Percentiles rank a stretch among this genome's conserved stretches.
These are phyloP conservation scores for Pseudozyma pruni DNA, from an alignment of 1,284 basidiomycete genomes.

Conservation along the genomic window DNA sequence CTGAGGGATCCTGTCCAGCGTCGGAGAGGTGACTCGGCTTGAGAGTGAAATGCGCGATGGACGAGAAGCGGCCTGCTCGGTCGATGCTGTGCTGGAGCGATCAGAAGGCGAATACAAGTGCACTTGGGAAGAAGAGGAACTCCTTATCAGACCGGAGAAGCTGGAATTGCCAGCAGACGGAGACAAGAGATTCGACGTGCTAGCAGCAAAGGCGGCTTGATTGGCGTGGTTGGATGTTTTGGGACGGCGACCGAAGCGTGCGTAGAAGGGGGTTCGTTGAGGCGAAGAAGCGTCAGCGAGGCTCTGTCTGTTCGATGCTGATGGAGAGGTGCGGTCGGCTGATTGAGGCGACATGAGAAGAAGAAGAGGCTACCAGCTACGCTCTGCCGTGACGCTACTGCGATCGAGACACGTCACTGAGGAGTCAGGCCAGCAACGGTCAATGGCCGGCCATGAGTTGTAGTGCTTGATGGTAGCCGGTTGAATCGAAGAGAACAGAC, in stretches of 20 bases:
- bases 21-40: constrained; percentile 11
- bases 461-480: not conserved
- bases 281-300: constrained; percentile 8
- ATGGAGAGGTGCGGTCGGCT: constrained; percentile 9
- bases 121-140: constrained; percentile 36
- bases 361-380: not conserved
- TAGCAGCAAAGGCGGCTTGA: constrained; percentile 29
- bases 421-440: not conserved
- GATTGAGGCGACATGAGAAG: constrained; percentile 20
- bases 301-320: not conserved
- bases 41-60: constrained; percentile 15
- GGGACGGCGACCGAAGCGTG: constrained; percentile 28
- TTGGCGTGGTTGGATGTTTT: constrained; percentile 23
- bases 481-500: not conserved
- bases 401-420: not conserved
- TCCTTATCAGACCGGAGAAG: constrained; percentile 27
- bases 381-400: not conserved
- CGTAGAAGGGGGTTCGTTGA: constrained; percentile 16
- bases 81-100: not conserved
- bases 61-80: constrained; percentile 5
- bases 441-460: constrained; percentile 1
- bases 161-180: constrained; percentile 10
- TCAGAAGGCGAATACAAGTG: constrained; percentile 12
- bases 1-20: constrained; percentile 2
- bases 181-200: constrained; percentile 35